phyloP scores from a whole-genome alignment of 2,329 filamentous ascomycete genomes.

The Venturia carpophila region DNA sequence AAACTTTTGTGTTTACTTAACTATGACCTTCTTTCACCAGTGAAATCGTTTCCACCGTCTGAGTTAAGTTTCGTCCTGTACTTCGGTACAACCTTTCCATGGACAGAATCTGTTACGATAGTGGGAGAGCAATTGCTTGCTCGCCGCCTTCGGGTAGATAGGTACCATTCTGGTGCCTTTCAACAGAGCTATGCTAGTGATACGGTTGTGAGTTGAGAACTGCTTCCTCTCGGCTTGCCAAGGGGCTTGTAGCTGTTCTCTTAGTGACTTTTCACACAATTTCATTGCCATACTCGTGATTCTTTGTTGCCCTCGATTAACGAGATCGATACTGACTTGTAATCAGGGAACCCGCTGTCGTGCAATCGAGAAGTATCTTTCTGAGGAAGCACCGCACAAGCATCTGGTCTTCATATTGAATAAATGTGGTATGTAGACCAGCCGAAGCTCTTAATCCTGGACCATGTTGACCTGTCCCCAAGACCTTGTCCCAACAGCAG shows the following conservation, averaged over 20 bases:
- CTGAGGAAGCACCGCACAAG: slow-evolving; percentile 90
- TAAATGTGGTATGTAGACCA: slow-evolving; percentile 71
- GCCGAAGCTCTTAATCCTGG: slow-evolving; percentile 26
- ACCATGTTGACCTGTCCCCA: slow-evolving; percentile 22
- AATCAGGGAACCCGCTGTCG: slow-evolving; percentile 69
- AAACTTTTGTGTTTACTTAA: slow-evolving; percentile 14
- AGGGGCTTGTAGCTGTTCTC: slow-evolving; percentile 70
- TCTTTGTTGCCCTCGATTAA: background rate
- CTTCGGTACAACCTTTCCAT: slow-evolving; percentile 50
- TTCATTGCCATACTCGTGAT: slow-evolving; percentile 22
- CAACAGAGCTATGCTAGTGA: slow-evolving; percentile 61
- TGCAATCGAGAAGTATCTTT: slow-evolving; percentile 87
- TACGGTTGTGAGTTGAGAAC: slow-evolving; percentile 98
- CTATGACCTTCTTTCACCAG: background rate
- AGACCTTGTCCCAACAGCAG: slow-evolving; percentile 35
- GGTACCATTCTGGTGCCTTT: slow-evolving; percentile 82
- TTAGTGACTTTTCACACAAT: slow-evolving; percentile 99
- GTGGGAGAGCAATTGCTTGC: slow-evolving; percentile 84
- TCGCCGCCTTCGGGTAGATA: slow-evolving; percentile 61
- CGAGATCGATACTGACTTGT: background rate
- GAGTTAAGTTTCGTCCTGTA: slow-evolving; percentile 74
- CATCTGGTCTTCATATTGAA: slow-evolving; percentile 85
- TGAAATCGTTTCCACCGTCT: slow-evolving; percentile 59
- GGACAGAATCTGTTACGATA: slow-evolving; percentile 95
- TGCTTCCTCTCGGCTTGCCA: slow-evolving; percentile 51